Evolutionary conservation across 2,329 filamentous ascomycete genomes (phyloP).

Genomic region (Emergomyces africanus): DNA sequence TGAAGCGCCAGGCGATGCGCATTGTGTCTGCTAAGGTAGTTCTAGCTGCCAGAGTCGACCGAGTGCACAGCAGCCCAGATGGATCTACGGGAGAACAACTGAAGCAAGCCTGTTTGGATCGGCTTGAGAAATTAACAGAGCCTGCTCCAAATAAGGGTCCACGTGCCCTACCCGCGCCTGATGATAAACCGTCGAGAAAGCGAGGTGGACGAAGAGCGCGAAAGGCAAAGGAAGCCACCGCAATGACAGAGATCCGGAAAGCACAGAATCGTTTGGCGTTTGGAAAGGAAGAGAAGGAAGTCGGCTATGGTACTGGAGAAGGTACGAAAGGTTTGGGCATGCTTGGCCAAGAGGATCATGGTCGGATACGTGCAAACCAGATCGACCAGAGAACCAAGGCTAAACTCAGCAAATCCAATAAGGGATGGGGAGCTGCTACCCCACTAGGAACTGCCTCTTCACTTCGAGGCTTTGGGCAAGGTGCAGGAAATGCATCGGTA

Average conservation of each 20-base stretch:
- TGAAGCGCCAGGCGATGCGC: slow-evolving; percentile 87
- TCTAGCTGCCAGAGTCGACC: slow-evolving; percentile 82
- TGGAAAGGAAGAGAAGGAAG: slow-evolving; percentile 87
- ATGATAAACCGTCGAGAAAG: slow-evolving; percentile 90
- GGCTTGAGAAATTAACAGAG: slow-evolving; percentile 85
- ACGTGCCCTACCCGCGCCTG: slow-evolving; percentile 77
- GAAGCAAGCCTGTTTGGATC: slow-evolving; percentile 67
- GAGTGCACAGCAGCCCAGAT: slow-evolving; percentile 67
- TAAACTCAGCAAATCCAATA: slow-evolving; percentile 88
- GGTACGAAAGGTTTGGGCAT: slow-evolving; percentile 82
- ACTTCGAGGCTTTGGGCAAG: slow-evolving; percentile 62
- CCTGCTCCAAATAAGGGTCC: slow-evolving; percentile 79
- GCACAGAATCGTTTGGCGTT: slow-evolving; percentile 95
- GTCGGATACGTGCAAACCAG: slow-evolving; percentile 75
- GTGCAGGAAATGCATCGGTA: slow-evolving; percentile 49
- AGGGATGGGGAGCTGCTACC: slow-evolving; percentile 72
- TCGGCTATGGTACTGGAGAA: slow-evolving; percentile 79
- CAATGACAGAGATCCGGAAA: slow-evolving; percentile 93
- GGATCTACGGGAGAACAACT: slow-evolving; percentile 74
- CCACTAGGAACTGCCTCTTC: slow-evolving; percentile 59
- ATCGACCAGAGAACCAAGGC: slow-evolving; percentile 88
- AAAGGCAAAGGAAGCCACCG: slow-evolving; percentile 91
- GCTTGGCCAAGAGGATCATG: slow-evolving; percentile 81
- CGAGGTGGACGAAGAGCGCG: slow-evolving; percentile 79
- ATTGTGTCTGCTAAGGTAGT: slow-evolving; percentile 90